phyloP scores from a whole-genome alignment of 1,139 yeast genomes.

The Yamadazyma dendronema region DNA sequence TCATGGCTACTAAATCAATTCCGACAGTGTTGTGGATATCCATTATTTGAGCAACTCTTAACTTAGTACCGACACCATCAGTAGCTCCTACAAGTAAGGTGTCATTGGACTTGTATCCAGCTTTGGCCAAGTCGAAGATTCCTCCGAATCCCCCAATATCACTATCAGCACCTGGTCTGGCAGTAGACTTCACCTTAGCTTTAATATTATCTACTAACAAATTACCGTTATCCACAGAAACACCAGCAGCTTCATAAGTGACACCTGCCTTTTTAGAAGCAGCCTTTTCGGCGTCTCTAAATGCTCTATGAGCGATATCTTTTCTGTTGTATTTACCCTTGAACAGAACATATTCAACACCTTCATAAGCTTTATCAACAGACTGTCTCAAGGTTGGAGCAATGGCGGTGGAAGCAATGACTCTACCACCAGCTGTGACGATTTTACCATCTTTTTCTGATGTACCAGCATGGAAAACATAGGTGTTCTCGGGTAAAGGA shows the following conservation, averaged over 20 bases:
- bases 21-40: slow-evolving; percentile 94
- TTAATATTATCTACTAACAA: slow-evolving; percentile 86
- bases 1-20: slow-evolving; percentile 98
- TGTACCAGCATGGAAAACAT: slow-evolving; percentile 96
- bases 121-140: slow-evolving; percentile 81
- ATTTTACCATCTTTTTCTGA: slow-evolving; percentile 51
- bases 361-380: slow-evolving; percentile 80
- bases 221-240: slow-evolving; percentile 94
- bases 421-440: slow-evolving; percentile 94
- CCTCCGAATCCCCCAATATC: slow-evolving; percentile 99
- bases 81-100: slow-evolving; percentile 95
- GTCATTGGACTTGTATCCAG: slow-evolving; percentile 75
- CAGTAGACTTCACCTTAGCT: slow-evolving; percentile 88
- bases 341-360: slow-evolving; percentile 75
- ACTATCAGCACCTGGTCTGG: slow-evolving; percentile 95
- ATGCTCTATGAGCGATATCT: slow-evolving; percentile 96
- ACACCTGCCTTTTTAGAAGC: slow-evolving; percentile 33
- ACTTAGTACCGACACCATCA: slow-evolving; percentile 98
- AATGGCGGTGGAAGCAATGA: slow-evolving; percentile 88
- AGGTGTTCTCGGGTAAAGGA: slow-evolving; percentile 53
- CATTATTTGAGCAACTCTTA: slow-evolving; percentile 89
- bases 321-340: slow-evolving; percentile 76
- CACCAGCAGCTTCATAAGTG: slow-evolving; percentile 94
- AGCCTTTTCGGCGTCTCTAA: slow-evolving; percentile 49
- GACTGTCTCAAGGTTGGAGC: slow-evolving; percentile 76